A percentile compares a stretch with the other conserved stretches of the same genome.
Evolutionary conservation across 768 basidiomycete species (phyloP).

Genomic region (Russula dissimulans): DNA sequence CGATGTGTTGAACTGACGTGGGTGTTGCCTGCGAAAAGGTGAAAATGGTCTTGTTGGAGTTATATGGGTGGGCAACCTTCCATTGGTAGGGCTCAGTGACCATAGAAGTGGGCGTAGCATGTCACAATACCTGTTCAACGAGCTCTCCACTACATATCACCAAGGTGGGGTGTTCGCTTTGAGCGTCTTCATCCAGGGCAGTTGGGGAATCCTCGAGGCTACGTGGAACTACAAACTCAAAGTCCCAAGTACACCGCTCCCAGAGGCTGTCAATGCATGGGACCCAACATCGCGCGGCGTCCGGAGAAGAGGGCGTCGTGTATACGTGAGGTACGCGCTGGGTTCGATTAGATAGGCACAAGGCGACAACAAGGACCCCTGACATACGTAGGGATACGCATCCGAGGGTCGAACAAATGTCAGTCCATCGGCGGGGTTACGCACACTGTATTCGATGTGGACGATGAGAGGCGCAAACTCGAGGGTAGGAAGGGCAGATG

Average conservation of each 20-base stretch:
- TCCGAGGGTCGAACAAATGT: conserved; percentile 79
- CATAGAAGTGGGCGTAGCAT: neutral
- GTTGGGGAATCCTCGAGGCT: conserved; percentile 59
- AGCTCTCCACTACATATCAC: conserved; percentile 94
- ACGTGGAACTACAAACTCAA: conserved; percentile 89
- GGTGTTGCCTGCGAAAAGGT: conserved; percentile 78
- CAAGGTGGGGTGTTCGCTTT: conserved; percentile 63
- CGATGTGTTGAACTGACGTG: conserved; percentile 93
- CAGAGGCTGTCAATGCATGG: conserved; percentile 91
- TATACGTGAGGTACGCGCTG: conserved; percentile 92
- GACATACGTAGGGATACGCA: conserved; percentile 73
- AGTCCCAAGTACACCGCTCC: conserved; percentile 98
- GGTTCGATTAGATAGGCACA: neutral
- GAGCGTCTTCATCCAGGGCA: conserved; percentile 36
- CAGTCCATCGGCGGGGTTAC: conserved; percentile 75
- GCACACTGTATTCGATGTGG: conserved; percentile 71
- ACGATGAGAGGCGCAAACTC: conserved; percentile 69
- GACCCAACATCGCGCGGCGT: conserved; percentile 97
- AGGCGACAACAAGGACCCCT: neutral
- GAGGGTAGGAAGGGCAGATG: conserved; percentile 19
- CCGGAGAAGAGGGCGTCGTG: conserved; percentile 78
- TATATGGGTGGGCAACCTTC: conserved; percentile 88
- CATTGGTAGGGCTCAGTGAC: conserved; percentile 11
- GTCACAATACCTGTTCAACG: conserved; percentile 66
- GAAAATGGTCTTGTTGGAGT: conserved; percentile 90